Base-by-base conservation (phyloP, 129 eudicot species). In the Arctium lappa region DNA sequence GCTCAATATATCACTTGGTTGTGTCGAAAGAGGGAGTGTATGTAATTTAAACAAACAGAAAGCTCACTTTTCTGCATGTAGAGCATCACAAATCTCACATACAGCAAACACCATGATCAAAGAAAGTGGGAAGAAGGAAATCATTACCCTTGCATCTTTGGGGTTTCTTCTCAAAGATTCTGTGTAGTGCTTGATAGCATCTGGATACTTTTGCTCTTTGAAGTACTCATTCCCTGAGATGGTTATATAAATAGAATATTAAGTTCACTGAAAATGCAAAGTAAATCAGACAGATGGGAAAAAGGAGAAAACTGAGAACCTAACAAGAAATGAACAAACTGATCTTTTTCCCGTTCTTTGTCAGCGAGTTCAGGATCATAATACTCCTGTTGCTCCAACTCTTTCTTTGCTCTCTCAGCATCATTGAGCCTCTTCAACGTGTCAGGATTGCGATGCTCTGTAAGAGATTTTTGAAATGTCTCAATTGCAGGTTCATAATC, bases 311-410 rank as follows among this genome's bases (percentile, higher is more conserved):
- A 4, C 33, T 15, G 10, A 33, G 48, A 40, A 8, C 46, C 31
- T 3, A 9, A 1, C 13, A 22, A 34, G 10, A 34, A 2, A 16
- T 76, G 13, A 29, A 40, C 3, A 60, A 9, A 31, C 72, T 3
- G 9, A 94, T 98, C 99, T 93, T 96, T 96, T 82, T 96, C 99
- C 22, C 99, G 99, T 81, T 93, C 99, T 84, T 93, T 91, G 30
- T 93, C 98, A 38, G 98, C 99, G 83, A 93, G 81, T 82, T 93
- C 85, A 71, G 98, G 98, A 80, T 91, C 82, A 85, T 86, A 91
- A 66, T 96, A 96, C 42, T 96, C 99, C 70, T 90, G 97, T 86
- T 96, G 99, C 75, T 93, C 98, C 42, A 93, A 80, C 5, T 96
- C 98, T 81, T 93, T 96, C 90, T 96, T 96, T 70, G 98, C 99